phyloP scores from a whole-genome alignment of 2,329 filamentous ascomycete species.

The Fusarium aywerte region DNA sequence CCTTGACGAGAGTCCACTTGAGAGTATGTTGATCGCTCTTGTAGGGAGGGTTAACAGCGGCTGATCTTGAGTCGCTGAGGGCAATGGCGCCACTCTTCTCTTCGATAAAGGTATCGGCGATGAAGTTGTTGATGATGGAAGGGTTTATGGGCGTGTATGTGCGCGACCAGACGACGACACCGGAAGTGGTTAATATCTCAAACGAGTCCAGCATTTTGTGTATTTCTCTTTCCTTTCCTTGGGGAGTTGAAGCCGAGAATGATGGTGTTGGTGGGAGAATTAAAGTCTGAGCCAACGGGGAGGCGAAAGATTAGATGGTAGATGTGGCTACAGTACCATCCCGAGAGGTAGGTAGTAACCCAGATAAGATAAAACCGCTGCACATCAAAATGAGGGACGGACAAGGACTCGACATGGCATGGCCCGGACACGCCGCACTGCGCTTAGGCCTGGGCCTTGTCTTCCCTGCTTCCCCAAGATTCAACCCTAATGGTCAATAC shows the following conservation, averaged over 20 bases:
- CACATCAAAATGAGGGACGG: slow-evolving; percentile 25
- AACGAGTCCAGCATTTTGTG: slow-evolving; percentile 89
- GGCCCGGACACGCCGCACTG: slow-evolving; percentile 40
- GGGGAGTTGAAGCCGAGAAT: slow-evolving; percentile 11
- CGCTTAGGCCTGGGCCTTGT: slow-evolving; percentile 4
- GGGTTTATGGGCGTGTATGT: slow-evolving; percentile 83
- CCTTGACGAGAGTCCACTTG: slow-evolving; percentile 93
- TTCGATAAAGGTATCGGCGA: slow-evolving; percentile 97
- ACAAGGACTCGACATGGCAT: slow-evolving; percentile 13
- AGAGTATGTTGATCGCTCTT: slow-evolving; percentile 93
- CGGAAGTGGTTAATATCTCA: slow-evolving; percentile 94
- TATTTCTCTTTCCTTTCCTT: background rate
- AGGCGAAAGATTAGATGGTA: slow-evolving; percentile 30
- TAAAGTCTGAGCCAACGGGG: slow-evolving; percentile 16
- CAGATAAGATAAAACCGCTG: slow-evolving; percentile 32
- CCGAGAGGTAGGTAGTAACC: slow-evolving; percentile 2
- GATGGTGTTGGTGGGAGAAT: slow-evolving; percentile 25
- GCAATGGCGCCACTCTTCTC: slow-evolving; percentile 77
- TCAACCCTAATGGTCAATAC: background rate
- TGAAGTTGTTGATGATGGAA: slow-evolving; percentile 91
- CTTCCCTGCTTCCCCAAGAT: slow-evolving; percentile 9
- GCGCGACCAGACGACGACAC: slow-evolving; percentile 96
- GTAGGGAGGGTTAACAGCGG: slow-evolving; percentile 77
- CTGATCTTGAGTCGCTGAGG: slow-evolving; percentile 68
- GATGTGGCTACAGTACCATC: slow-evolving; percentile 43